Evolutionary conservation across 768 basidiomycete genomes (phyloP).

Genomic region (Xerocomellus amylosporus): DNA sequence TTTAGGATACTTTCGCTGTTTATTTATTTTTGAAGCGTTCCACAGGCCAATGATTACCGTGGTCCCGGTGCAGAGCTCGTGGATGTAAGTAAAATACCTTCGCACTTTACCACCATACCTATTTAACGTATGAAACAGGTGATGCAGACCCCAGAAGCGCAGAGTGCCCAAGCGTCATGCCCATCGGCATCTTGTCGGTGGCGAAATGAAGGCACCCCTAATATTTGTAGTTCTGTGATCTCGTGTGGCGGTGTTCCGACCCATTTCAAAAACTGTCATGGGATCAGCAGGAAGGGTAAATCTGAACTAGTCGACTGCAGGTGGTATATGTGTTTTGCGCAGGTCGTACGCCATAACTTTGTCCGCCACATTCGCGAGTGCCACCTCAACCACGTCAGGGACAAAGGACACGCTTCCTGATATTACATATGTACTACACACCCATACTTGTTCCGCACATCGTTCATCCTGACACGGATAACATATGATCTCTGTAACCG

Average conservation of each 20-base stretch:
- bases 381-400: slow-evolving; percentile 1
- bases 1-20: background rate
- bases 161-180: background rate
- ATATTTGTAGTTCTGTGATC: background rate
- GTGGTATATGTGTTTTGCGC: background rate
- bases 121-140: background rate
- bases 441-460: background rate
- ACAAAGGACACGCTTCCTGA: background rate
- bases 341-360: background rate
- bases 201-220: background rate
- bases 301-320: background rate
- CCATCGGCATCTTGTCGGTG: background rate
- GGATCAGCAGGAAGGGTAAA: background rate
- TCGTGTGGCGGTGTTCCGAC: background rate
- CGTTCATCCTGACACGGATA: background rate
- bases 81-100: background rate
- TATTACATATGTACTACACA: background rate
- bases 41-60: background rate
- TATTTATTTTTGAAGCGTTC: background rate
- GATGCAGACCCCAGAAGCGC: background rate
- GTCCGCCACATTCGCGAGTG: background rate
- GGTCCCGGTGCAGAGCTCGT: background rate
- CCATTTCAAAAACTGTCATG: background rate
- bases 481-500: background rate
- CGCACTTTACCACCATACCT: background rate